These are phyloP conservation scores for Stagonosporopsis vannaccii DNA, from an alignment of 2,329 filamentous ascomycete species.

Conservation along the genomic window DNA sequence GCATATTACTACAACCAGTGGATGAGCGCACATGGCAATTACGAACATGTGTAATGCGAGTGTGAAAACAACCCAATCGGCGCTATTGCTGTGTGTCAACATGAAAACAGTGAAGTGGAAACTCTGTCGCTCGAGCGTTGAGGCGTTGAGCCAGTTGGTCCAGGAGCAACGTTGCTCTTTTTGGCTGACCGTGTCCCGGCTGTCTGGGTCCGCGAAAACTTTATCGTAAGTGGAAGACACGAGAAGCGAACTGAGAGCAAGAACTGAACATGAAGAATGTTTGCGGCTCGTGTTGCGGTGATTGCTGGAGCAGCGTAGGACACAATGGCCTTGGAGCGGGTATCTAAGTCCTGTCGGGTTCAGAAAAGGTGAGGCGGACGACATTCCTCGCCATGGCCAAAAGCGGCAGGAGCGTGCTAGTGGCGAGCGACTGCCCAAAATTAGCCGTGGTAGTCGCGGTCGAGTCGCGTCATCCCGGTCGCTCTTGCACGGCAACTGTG, in stretches of 20 bases:
- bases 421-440: constrained; percentile 27
- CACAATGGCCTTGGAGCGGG: background rate
- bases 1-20: background rate
- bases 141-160: background rate
- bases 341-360: background rate
- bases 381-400: constrained; percentile 12
- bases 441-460: constrained; percentile 25
- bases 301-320: background rate
- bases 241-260: background rate
- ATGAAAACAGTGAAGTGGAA: background rate
- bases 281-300: background rate
- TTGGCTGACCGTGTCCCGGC: constrained; percentile 16
- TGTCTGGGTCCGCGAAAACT: constrained; percentile 23
- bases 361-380: constrained; percentile 11
- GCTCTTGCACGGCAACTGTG: constrained; percentile 21
- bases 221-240: constrained; percentile 10
- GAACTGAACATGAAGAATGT: background rate
- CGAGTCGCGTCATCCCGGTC: constrained; percentile 28
- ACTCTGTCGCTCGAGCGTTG: background rate
- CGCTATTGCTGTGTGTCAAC: background rate
- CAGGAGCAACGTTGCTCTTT: constrained; percentile 9
- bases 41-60: background rate
- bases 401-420: constrained; percentile 26
- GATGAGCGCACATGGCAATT: background rate
- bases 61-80: background rate